phyloP scores from a whole-genome alignment of 2,329 filamentous ascomycete species.

The Chaetomiaceae sp. region DNA sequence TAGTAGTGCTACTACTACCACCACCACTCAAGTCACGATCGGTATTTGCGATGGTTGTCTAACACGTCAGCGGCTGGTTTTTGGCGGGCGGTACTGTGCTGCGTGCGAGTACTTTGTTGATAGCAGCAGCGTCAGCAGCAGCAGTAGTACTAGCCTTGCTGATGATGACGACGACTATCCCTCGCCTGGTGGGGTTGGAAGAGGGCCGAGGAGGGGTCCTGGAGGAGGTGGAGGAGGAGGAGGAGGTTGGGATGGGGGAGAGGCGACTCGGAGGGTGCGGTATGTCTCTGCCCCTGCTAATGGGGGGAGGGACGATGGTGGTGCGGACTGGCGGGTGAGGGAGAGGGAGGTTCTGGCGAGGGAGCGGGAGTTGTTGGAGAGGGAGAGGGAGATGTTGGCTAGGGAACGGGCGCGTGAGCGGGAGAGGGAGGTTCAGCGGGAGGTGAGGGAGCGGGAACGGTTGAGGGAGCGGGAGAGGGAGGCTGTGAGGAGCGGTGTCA shows the following conservation, averaged over 20 bases:
- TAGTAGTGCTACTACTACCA: too few relatives aligned
- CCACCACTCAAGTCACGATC: background rate
- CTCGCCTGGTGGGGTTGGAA: background rate
- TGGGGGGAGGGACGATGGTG: background rate
- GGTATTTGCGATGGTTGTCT: constrained; percentile 9
- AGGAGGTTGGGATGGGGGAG: background rate
- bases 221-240: background rate
- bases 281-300: too few relatives aligned
- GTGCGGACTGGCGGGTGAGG: background rate
- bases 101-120: constrained; percentile 4
- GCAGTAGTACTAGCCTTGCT: too few relatives aligned
- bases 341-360: constrained; percentile 1
- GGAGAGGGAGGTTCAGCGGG: background rate
- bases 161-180: too few relatives aligned
- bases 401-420: background rate
- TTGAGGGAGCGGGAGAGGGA: background rate
- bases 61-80: background rate
- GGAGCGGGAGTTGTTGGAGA: background rate
- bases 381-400: background rate
- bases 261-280: background rate
- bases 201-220: background rate
- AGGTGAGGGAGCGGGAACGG: constrained; percentile 1
- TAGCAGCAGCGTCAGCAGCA: background rate
- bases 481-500: background rate
- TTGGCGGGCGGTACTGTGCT: background rate